A percentile compares a stretch with the other conserved stretches of the same genome.
Evolutionary conservation across 257 asterid species (phyloP).

Genomic region (Penstemon barbatus): DNA sequence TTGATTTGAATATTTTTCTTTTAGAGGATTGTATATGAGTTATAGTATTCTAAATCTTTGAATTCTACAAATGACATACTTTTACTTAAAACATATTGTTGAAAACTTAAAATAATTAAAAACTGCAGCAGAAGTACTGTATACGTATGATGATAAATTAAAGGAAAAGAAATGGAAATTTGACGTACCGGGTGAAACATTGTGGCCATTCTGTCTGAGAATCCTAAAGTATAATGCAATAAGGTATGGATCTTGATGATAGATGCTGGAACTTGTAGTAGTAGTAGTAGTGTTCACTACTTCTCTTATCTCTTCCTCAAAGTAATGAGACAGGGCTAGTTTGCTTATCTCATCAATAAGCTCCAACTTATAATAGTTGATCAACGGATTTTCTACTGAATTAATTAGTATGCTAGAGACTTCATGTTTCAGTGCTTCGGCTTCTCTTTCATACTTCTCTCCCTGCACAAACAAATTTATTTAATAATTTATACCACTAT

Average conservation of each 20-base stretch:
- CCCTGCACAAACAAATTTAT: constrained; percentile 34
- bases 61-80: too few relatives aligned
- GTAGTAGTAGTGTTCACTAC: neutral
- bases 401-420: constrained; percentile 13
- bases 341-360: constrained; percentile 43
- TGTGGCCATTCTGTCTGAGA: constrained; percentile 56
- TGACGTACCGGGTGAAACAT: constrained; percentile 49
- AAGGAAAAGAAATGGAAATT: too few relatives aligned
- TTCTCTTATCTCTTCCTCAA: constrained; percentile 40
- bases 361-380: constrained; percentile 30
- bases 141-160: too few relatives aligned
- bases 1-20: too few relatives aligned
- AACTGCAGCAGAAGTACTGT: too few relatives aligned
- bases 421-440: constrained; percentile 41
- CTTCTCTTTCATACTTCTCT: constrained; percentile 31
- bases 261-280: neutral
- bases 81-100: too few relatives aligned
- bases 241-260: constrained; percentile 28
- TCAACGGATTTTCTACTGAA: constrained; percentile 25
- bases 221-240: constrained; percentile 43
- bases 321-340: constrained; percentile 39
- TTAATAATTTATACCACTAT: too few relatives aligned
- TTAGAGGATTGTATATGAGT: too few relatives aligned
- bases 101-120: too few relatives aligned
- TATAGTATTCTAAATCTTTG: too few relatives aligned